Conservation (phyloP, 2,329 filamentous ascomycete genomes). For the Pseudogymnoascus sp. region DNA sequence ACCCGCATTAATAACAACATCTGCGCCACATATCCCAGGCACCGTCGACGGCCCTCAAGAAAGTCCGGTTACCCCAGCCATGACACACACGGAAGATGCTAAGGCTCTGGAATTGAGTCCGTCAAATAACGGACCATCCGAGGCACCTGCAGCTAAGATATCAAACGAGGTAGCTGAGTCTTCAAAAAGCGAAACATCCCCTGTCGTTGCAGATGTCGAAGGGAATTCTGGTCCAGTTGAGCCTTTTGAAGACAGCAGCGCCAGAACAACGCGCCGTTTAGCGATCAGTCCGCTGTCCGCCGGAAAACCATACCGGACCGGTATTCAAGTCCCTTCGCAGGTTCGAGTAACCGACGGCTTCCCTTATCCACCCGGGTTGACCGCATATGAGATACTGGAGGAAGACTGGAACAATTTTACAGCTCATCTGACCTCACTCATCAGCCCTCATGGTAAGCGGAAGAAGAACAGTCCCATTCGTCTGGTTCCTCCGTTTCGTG, state of each 20-base stretch:
- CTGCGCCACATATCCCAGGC: neutral
- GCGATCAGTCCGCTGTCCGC: neutral
- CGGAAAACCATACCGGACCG: neutral
- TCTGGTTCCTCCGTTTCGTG: conserved; percentile 4
- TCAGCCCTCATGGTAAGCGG: neutral
- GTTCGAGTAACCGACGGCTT: conserved; percentile 15
- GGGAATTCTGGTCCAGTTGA: neutral
- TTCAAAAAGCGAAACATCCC: neutral
- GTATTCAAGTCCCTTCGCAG: conserved; percentile 17
- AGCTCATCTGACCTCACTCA: neutral
- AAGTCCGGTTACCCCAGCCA: neutral
- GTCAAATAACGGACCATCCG: neutral
- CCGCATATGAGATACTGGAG: conserved; percentile 13
- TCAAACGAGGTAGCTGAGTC: neutral
- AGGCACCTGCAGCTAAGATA: neutral
- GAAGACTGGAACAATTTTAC: conserved; percentile 15
- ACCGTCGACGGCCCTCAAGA: neutral
- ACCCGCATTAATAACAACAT: neutral
- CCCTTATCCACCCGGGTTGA: conserved; percentile 16
- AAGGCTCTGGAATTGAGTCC: neutral
- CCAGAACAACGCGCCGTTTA: neutral
- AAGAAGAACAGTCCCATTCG: neutral
- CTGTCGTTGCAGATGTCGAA: neutral
- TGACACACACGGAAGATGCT: neutral
- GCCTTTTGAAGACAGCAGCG: neutral